phyloP scores from a whole-genome alignment of 352 stramenopile species.

The Halophytophthora polymorphica region DNA sequence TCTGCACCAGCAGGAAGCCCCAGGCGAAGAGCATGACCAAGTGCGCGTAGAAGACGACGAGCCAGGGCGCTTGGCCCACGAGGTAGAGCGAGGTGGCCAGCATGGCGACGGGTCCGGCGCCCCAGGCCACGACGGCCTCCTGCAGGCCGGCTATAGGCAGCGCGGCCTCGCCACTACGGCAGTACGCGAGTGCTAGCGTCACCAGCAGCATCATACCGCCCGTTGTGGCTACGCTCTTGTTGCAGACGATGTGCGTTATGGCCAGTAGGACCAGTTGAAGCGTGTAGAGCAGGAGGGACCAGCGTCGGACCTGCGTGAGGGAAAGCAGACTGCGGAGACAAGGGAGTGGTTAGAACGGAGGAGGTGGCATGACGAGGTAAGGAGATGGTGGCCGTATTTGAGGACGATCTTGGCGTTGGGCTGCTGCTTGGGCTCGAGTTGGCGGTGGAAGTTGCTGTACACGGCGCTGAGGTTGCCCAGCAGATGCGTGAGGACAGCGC shows the following conservation, averaged over 20 bases:
- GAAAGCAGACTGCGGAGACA: constrained; percentile 49
- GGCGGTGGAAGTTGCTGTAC: constrained; percentile 70
- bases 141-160: constrained; percentile 43
- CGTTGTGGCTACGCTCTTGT: constrained; percentile 34
- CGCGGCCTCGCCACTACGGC: constrained; percentile 26
- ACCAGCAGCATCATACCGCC: constrained; percentile 27
- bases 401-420: constrained; percentile 47
- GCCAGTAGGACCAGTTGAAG: constrained; percentile 40
- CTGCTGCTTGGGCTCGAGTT: constrained; percentile 46
- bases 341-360: neutral
- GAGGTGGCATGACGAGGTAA: too few relatives aligned
- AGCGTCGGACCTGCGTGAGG: constrained; percentile 66
- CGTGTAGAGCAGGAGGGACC: constrained; percentile 57
- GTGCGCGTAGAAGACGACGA: constrained; percentile 52
- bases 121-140: constrained; percentile 46
- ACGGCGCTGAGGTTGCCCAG: constrained; percentile 68
- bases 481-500: constrained; percentile 64
- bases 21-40: constrained; percentile 58
- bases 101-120: constrained; percentile 58
- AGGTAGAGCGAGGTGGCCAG: constrained; percentile 48
- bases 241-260: constrained; percentile 33
- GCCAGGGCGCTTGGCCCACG: constrained; percentile 33
- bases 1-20: constrained; percentile 64
- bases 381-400: constrained; percentile 35
- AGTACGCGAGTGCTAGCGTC: constrained; percentile 57